Percentiles rank a stretch among this genome's conserved stretches.
Evolutionary conservation across 805 yeast species (phyloP).

Genomic region (Candida ipomoeae): DNA sequence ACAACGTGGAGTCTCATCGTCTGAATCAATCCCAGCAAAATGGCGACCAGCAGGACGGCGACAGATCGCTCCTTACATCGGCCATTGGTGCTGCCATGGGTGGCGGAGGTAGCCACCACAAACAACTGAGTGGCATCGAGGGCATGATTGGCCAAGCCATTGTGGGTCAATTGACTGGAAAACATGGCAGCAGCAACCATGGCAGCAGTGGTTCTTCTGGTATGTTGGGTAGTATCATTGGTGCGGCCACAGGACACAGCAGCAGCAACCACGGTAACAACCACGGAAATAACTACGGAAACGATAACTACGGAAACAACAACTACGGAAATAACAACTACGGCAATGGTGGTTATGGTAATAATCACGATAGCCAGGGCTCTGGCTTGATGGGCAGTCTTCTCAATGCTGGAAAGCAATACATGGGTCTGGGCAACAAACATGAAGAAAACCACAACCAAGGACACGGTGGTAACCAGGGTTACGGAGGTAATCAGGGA

Average conservation of each 20-base stretch:
- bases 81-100: conserved; percentile 27
- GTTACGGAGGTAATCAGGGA: conserved; percentile 3
- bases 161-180: conserved; percentile 15
- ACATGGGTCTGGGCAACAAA: not conserved
- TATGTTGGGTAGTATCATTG: conserved; percentile 12
- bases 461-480: conserved; percentile 3
- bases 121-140: conserved; percentile 14
- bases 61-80: conserved; percentile 23
- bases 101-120: conserved; percentile 19
- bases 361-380: conserved; percentile 1
- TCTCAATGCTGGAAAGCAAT: conserved; percentile 2
- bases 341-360: not conserved
- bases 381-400: conserved; percentile 1
- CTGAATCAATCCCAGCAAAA: conserved; percentile 10
- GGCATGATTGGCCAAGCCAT: conserved; percentile 18
- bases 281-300: conserved; percentile 4
- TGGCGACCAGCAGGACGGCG: conserved; percentile 19
- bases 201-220: conserved; percentile 9
- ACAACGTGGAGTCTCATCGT: not conserved
- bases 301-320: not conserved
- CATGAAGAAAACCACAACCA: conserved; percentile 1
- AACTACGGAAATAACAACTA: not conserved
- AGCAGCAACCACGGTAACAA: conserved; percentile 7
- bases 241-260: conserved; percentile 13
- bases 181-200: conserved; percentile 19